A percentile compares a stretch with the other conserved stretches of the same genome.
Evolutionary conservation across 176 grass and related monocot genomes (phyloP).

Genomic region (Oryza brachyantha): DNA sequence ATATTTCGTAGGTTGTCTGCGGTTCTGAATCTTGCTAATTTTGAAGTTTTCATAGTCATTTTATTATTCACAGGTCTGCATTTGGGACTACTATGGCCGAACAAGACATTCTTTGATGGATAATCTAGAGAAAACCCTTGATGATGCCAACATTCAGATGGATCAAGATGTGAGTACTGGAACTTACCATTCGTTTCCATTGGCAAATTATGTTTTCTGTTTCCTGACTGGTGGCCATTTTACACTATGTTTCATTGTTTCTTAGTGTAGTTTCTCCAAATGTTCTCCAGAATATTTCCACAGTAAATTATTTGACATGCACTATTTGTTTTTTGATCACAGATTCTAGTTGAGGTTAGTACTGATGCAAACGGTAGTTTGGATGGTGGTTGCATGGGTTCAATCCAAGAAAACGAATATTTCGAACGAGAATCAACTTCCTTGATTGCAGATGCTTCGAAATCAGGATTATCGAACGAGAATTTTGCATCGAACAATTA

Average conservation of each 20-base stretch:
- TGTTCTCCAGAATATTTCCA: not conserved
- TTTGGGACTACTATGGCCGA: conserved; percentile 92
- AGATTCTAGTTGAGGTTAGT: conserved; percentile 88
- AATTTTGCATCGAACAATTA: conserved; percentile 66
- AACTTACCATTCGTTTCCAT: conserved; percentile 1
- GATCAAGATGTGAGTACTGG: conserved; percentile 79
- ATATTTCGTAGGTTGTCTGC: conserved; percentile 11
- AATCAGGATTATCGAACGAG: conserved; percentile 57
- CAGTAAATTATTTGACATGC: conserved; percentile 28
- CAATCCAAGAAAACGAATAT: conserved; percentile 66
- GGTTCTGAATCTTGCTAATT: not conserved
- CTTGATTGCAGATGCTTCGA: conserved; percentile 57
- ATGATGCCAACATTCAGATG: conserved; percentile 98
- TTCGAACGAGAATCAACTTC: conserved; percentile 62
- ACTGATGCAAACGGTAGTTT: conserved; percentile 58
- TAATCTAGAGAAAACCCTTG: conserved; percentile 92
- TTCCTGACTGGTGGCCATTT: not conserved
- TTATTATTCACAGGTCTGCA: conserved; percentile 55
- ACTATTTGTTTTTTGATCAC: conserved; percentile 37
- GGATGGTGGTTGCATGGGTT: conserved; percentile 69
- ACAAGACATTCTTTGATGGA: conserved; percentile 97
- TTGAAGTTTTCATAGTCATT: conserved; percentile 21
- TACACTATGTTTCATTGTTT: conserved; percentile 9
- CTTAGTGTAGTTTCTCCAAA: not conserved
- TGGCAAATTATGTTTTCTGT: conserved; percentile 10